Conservation (phyloP, 2,329 filamentous ascomycete genomes). For the Anthostomella pinea region DNA sequence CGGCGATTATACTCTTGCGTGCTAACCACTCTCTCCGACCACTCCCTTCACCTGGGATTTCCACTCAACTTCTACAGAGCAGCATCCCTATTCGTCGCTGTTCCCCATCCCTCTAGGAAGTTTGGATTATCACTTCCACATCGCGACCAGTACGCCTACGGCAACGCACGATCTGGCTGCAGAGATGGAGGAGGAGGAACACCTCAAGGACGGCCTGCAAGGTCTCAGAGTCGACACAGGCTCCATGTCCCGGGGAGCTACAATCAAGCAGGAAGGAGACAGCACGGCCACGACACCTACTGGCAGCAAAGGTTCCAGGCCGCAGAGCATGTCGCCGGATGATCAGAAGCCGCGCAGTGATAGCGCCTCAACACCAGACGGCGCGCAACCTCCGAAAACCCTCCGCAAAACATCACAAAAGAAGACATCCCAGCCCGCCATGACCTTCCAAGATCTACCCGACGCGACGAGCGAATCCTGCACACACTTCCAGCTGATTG, state of each 20-base stretch:
- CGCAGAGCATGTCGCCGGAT: slow-evolving; percentile 44
- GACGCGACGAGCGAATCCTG: slow-evolving; percentile 77
- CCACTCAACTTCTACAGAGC: no score
- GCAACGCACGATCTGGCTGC: slow-evolving; percentile 4
- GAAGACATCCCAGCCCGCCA: slow-evolving; percentile 57
- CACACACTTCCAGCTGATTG: slow-evolving; percentile 74
- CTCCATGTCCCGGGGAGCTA: slow-evolving; percentile 19
- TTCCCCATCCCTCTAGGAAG: no score
- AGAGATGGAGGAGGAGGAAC: slow-evolving; percentile 33
- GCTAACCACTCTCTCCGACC: no score
- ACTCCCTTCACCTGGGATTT: no score
- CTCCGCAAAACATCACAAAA: slow-evolving; percentile 74
- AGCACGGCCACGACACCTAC: slow-evolving; percentile 40
- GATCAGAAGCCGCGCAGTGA: slow-evolving; percentile 46
- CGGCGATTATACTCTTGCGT: slow-evolving; percentile 8
- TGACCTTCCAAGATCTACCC: slow-evolving; percentile 70
- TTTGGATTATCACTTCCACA: not conserved
- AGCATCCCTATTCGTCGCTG: no score
- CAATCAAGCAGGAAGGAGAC: slow-evolving; percentile 39
- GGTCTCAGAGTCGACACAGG: slow-evolving; percentile 44
- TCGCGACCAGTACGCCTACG: not conserved
- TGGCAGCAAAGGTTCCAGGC: slow-evolving; percentile 39
- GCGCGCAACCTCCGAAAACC: slow-evolving; percentile 63
- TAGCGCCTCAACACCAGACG: slow-evolving; percentile 47
- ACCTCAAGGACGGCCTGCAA: slow-evolving; percentile 35